A percentile compares a stretch with the other conserved stretches of the same genome.
These are phyloP conservation scores for Globisporangium lucens DNA, from an alignment of 352 stramenopile genomes.

Conservation along the genomic window DNA sequence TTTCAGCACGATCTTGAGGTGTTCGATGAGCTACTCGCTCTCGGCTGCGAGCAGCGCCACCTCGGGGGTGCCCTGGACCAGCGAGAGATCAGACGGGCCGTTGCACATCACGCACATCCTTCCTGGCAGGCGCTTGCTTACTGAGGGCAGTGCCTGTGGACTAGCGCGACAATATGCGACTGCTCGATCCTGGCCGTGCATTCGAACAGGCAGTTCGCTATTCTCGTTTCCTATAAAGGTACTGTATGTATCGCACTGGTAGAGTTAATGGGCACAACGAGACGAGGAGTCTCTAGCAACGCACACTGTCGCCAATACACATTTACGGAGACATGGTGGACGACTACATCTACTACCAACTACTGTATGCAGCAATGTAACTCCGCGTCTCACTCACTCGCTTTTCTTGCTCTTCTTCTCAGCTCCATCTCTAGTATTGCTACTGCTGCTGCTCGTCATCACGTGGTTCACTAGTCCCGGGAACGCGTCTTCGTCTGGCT, in stretches of 20 bases:
- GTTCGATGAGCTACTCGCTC: not conserved
- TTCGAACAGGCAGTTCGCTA: too few species aligned
- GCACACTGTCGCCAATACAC: too few species aligned
- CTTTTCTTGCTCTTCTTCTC: constrained; percentile 19
- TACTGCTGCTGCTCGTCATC: constrained; percentile 19
- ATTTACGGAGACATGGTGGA: too few species aligned
- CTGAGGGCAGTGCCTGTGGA: too few species aligned
- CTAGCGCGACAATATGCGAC: too few species aligned
- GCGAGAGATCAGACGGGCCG: not conserved
- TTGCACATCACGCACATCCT: not conserved
- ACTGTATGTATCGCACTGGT: too few species aligned
- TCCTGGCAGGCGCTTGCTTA: not conserved
- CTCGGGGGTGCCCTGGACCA: not conserved
- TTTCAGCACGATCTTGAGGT: not conserved
- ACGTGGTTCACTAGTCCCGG: constrained; percentile 60
- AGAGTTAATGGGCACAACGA: too few species aligned
- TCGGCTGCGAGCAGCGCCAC: constrained; percentile 5
- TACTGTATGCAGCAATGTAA: too few species aligned
- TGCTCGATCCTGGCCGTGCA: too few species aligned
- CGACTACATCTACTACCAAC: too few species aligned
- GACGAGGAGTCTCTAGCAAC: too few species aligned
- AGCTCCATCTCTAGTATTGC: not conserved
- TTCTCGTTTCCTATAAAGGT: too few species aligned
- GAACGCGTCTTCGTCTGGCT: constrained; percentile 60
- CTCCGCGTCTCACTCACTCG: not conserved